A percentile compares a stretch with the other conserved stretches of the same genome.
Conservation (phyloP, 2,329 filamentous ascomycete genomes). For the Drechslerella dactyloides region DNA sequence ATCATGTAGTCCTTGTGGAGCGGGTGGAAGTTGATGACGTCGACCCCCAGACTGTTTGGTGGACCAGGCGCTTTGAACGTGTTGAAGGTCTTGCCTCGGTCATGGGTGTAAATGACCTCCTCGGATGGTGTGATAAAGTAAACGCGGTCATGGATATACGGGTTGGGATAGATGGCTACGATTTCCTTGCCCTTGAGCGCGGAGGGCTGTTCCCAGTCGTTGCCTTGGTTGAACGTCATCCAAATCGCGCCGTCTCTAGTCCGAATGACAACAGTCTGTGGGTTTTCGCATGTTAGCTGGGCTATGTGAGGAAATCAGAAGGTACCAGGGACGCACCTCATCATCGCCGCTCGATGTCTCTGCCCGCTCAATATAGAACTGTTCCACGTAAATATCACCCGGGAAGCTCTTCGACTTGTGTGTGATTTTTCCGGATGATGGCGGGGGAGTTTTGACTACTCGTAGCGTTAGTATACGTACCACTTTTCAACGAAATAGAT, state of each 20-base stretch:
- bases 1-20: conserved; percentile 87
- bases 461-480: conserved; percentile 12
- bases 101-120: conserved; percentile 77
- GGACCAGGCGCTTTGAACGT: conserved; percentile 73
- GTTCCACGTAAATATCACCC: conserved; percentile 60
- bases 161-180: conserved; percentile 74
- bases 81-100: conserved; percentile 76
- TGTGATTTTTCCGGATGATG: conserved; percentile 70
- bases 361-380: conserved; percentile 79
- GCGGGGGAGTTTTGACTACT: conserved; percentile 59
- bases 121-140: conserved; percentile 79
- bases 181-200: conserved; percentile 75
- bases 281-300: conserved; percentile 11
- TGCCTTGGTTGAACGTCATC: conserved; percentile 84
- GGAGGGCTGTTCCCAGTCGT: conserved; percentile 72
- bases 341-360: conserved; percentile 69
- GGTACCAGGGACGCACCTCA: conserved; percentile 63
- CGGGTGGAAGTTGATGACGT: conserved; percentile 71
- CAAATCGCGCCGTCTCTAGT: conserved; percentile 69
- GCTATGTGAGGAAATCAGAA: not conserved
- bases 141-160: conserved; percentile 80
- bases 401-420: conserved; percentile 25
- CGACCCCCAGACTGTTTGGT: conserved; percentile 58
- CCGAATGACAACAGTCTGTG: conserved; percentile 66
- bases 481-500: not conserved